Conservation (phyloP, 805 yeast genomes). For the Zygoascus ofunaensis region DNA sequence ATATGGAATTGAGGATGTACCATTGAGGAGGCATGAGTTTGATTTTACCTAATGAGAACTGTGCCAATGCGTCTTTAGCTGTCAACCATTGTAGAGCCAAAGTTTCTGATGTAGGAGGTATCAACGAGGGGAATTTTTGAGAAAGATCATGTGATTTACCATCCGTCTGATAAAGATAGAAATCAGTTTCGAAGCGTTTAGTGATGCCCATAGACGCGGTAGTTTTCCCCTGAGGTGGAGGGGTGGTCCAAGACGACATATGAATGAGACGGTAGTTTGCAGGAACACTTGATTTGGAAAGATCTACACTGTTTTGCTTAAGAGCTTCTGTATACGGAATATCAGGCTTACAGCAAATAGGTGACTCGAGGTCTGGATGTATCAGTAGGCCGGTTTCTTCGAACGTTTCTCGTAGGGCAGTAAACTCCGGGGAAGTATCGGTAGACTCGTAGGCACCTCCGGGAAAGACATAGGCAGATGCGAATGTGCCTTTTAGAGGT, state of each 20-base stretch:
- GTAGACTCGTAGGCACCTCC: constrained; percentile 25
- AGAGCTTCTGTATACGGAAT: constrained; percentile 7
- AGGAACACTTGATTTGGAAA: background rate
- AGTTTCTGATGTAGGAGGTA: background rate
- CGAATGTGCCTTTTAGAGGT: constrained; percentile 23
- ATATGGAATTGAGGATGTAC: constrained; percentile 17
- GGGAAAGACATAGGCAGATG: constrained; percentile 26
- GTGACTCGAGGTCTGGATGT: constrained; percentile 10
- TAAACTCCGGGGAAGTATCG: constrained; percentile 19
- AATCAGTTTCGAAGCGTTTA: constrained; percentile 24
- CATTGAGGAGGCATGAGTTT: constrained; percentile 27
- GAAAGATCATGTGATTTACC: background rate
- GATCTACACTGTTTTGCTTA: background rate
- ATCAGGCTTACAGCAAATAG: background rate
- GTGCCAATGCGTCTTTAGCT: constrained; percentile 18
- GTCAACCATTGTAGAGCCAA: constrained; percentile 21
- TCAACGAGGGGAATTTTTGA: background rate
- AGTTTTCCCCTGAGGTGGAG: constrained; percentile 6
- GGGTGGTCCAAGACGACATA: constrained; percentile 26
- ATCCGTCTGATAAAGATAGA: constrained; percentile 18
- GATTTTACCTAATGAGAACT: constrained; percentile 16
- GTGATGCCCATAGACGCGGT: constrained; percentile 7
- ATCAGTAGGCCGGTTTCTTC: constrained; percentile 28
- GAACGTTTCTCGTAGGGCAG: constrained; percentile 27
- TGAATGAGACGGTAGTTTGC: constrained; percentile 10